Percentiles rank a stretch among this genome's conserved stretches.
Conservation (phyloP, 2,329 filamentous ascomycete genomes). For the Sporothrix euskadiensis region DNA sequence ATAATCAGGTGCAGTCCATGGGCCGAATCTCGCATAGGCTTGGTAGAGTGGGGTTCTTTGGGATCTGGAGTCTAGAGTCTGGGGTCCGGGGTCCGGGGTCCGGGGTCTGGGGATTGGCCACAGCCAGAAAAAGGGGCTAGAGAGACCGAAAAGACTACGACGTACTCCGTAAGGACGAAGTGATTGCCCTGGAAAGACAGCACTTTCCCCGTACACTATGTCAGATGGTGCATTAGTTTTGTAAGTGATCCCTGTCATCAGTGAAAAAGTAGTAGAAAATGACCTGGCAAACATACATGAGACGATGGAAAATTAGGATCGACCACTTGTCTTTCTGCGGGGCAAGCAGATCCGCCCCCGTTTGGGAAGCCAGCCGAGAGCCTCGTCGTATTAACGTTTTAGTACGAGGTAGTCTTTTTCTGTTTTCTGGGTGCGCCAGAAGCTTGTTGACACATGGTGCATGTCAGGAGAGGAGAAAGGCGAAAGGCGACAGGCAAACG, state of each 20-base stretch:
- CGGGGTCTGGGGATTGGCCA: not conserved
- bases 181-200: not conserved
- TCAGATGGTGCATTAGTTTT: not conserved
- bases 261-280: too few relatives aligned
- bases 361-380: constrained; percentile 11
- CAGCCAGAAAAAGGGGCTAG: not conserved
- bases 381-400: not conserved
- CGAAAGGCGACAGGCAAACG: too few relatives aligned
- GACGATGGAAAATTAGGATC: not conserved
- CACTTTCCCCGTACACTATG: not conserved
- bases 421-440: not conserved
- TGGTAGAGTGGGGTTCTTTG: not conserved
- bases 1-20: not conserved
- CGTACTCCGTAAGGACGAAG: not conserved
- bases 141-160: too few relatives aligned
- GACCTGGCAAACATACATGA: not conserved
- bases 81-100: not conserved
- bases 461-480: not conserved
- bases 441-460: not conserved
- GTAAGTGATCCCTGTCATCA: not conserved
- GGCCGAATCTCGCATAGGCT: not conserved
- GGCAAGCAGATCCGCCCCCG: constrained; percentile 5
- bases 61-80: not conserved
- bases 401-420: not conserved
- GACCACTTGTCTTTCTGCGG: not conserved